Percentiles rank a stretch among this genome's conserved stretches.
These are phyloP conservation scores for Aquilaria malaccensis DNA, from an alignment of 345 rosid genomes.

Conservation along the genomic window DNA sequence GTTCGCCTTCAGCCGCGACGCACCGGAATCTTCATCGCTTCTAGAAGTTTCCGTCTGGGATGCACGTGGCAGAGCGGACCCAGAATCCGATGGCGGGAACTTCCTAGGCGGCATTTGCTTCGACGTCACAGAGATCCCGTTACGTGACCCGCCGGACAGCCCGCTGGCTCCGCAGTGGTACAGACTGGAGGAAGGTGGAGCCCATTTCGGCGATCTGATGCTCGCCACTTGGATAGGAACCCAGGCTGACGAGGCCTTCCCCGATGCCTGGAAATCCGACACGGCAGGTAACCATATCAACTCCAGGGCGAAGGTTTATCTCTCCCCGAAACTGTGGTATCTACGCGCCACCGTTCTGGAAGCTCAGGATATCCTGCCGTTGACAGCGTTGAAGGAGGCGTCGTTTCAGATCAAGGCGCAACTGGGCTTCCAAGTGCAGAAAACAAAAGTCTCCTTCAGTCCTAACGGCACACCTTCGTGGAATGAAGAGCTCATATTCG, in stretches of 20 bases:
- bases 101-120: constrained; percentile 83
- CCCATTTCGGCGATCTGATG: constrained; percentile 63
- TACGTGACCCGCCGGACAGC: constrained; percentile 94
- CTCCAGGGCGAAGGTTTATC: constrained; percentile 67
- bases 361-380: constrained; percentile 56
- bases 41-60: constrained; percentile 74
- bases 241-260: constrained; percentile 88
- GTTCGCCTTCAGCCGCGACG: constrained; percentile 72
- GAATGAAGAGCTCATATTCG: constrained; percentile 81
- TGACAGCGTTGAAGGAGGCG: constrained; percentile 41
- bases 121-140: constrained; percentile 69
- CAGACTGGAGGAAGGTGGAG: constrained; percentile 69
- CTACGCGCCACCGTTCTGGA: constrained; percentile 66
- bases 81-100: constrained; percentile 20
- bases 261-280: constrained; percentile 89
- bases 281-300: constrained; percentile 48
- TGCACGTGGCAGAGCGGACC: constrained; percentile 13
- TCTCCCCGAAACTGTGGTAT: constrained; percentile 88
- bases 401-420: constrained; percentile 65
- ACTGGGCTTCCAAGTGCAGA: constrained; percentile 65
- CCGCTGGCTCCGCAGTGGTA: constrained; percentile 96
- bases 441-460: constrained; percentile 47
- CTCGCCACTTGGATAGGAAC: constrained; percentile 97
- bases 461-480: constrained; percentile 67
- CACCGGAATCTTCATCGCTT: constrained; percentile 54